A percentile compares a stretch with the other conserved stretches of the same genome.
These are phyloP conservation scores for Boletus bicolor DNA, from an alignment of 768 basidiomycete genomes.

Conservation along the genomic window DNA sequence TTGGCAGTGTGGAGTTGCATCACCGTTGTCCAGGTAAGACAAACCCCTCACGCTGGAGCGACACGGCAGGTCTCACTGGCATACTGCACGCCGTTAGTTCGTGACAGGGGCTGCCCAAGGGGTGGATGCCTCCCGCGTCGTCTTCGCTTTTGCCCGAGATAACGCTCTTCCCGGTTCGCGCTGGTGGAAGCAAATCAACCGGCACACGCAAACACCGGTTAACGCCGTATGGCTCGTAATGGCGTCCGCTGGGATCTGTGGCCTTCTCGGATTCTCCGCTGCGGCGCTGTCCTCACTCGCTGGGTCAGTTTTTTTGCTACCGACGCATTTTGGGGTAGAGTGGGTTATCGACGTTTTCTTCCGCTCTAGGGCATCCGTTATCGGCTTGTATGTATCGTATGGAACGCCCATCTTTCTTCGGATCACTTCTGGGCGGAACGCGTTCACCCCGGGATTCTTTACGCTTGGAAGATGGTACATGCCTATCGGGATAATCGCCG, in stretches of 20 bases:
- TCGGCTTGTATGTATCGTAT: slow-evolving; percentile 66
- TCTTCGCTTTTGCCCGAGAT: slow-evolving; percentile 74
- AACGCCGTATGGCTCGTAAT: slow-evolving; percentile 78
- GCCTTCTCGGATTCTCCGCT: slow-evolving; percentile 61
- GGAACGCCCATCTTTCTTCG: slow-evolving; percentile 66
- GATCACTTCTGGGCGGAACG: slow-evolving; percentile 63
- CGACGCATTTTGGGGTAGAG: too few species aligned
- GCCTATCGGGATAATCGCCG: slow-evolving; percentile 58
- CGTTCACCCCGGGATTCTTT: slow-evolving; percentile 58
- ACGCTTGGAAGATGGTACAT: slow-evolving; percentile 57
- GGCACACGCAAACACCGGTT: slow-evolving; percentile 61
- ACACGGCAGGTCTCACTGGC: background rate
- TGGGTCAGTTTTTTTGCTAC: slow-evolving; percentile 41
- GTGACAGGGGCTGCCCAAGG: slow-evolving; percentile 73
- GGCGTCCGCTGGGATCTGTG: slow-evolving; percentile 50
- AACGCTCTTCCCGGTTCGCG: slow-evolving; percentile 70
- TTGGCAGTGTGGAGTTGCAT: slow-evolving; percentile 69
- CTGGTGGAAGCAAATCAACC: slow-evolving; percentile 65
- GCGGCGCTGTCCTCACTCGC: slow-evolving; percentile 65
- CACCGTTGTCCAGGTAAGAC: slow-evolving; percentile 54
- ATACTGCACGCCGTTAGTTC: slow-evolving; percentile 38
- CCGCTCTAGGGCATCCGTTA: slow-evolving; percentile 57
- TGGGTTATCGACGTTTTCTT: background rate
- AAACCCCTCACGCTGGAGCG: too few species aligned
- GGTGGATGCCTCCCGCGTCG: slow-evolving; percentile 71